Evolutionary conservation across 2,329 filamentous ascomycete genomes (phyloP), one percentile per base, ranked within the genome.

Genomic region (Botryotinia narcissicola): DNA sequence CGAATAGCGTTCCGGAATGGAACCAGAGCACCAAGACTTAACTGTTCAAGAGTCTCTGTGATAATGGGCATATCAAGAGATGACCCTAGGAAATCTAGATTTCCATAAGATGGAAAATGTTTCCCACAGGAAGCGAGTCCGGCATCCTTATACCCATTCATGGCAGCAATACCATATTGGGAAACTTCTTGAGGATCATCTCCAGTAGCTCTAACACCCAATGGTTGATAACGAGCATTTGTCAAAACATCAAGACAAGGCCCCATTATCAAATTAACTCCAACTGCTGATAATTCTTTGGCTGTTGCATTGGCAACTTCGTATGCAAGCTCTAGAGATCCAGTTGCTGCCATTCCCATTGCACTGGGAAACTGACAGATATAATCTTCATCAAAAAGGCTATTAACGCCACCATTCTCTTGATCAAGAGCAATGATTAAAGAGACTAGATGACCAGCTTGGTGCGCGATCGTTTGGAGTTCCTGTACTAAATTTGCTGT

Each of bases 391-490:
- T 98, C 95, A 80, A 97, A 98, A 3, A 98, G 87, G 83, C 94
- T 97, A 84, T 98, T 98, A 82, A 98, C 95, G 4, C 95, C 95
- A 76, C 96, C 96, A 89, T 99, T 98, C 82, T 99, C 96, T 81
- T 99, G 96, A 81, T 98, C 96, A 54, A 98, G 85, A 57, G 93
- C 95, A 78, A 99, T 98, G 72, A 97, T 86, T 29, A 99, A 85
- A 3, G 96, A 96, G 4, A 95, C 91, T 4, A 93, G 92, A 82
- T 98, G 95, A 32, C 95, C 95, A 74, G 95, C 92, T 83, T 97
- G 89, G 80, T 93, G 93, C 54, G 96, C 96, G 80, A 97, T 95
- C 68, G 91, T 94, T 83, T 99, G 96, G 62, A 99, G 86, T 80
- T 98, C 94, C 80, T 96, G 92, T 44, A 97, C 93, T 60, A 98